Percentiles rank a stretch among this genome's conserved stretches.
phyloP scores from a whole-genome alignment of 768 basidiomycete species.

The Termitomyces sp. region DNA sequence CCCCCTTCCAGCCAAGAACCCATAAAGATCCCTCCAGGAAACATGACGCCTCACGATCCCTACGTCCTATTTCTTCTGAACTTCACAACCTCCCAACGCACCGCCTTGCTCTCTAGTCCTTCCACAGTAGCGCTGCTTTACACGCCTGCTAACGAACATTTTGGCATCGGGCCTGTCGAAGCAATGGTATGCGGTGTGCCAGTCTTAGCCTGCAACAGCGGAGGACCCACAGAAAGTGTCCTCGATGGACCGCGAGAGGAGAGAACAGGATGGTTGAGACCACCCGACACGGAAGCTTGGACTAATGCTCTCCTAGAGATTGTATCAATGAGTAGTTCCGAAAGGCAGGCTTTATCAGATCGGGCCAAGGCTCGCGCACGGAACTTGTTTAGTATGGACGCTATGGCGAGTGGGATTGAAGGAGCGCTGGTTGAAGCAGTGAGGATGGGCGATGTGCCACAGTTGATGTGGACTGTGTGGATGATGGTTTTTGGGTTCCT shows the following conservation, averaged over 20 bases:
- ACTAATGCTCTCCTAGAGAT: conserved; percentile 61
- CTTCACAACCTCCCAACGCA: conserved; percentile 80
- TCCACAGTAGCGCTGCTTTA: conserved; percentile 79
- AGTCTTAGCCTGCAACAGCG: conserved; percentile 80
- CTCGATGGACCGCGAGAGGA: conserved; percentile 28
- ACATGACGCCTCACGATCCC: conserved; percentile 33
- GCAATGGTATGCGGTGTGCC: conserved; percentile 91
- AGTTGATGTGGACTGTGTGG: conserved; percentile 14
- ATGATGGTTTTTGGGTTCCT: conserved; percentile 27
- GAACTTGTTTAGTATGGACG: conserved; percentile 68
- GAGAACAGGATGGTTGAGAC: conserved; percentile 76
- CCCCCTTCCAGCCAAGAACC: conserved; percentile 35
- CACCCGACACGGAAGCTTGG: conserved; percentile 65
- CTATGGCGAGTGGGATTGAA: conserved; percentile 63
- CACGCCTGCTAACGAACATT: conserved; percentile 94
- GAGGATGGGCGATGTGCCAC: conserved; percentile 38
- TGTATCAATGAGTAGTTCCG: conserved; percentile 33
- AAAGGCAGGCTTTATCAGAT: conserved; percentile 43
- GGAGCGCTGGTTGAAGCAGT: conserved; percentile 48
- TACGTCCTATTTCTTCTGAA: conserved; percentile 89
- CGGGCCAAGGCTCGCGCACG: conserved; percentile 60
- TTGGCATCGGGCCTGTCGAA: conserved; percentile 95
- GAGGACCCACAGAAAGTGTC: conserved; percentile 89
- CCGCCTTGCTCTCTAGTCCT: conserved; percentile 65
- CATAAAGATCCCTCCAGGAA: conserved; percentile 35